These are phyloP conservation scores for Xylaria hypoxylon DNA, from an alignment of 2,329 filamentous ascomycete species.

Conservation along the genomic window DNA sequence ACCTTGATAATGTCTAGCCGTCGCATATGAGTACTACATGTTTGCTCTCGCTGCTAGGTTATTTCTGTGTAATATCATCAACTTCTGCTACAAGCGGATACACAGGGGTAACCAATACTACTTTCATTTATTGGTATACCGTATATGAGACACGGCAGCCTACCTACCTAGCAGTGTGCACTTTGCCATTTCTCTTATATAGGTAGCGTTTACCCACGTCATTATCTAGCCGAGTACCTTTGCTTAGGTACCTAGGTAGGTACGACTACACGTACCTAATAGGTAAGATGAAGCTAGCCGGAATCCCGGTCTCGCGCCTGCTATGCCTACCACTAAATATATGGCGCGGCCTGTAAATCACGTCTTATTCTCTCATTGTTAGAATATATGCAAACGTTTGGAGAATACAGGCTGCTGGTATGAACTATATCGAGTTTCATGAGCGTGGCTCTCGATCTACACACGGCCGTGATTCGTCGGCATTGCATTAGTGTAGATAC, in stretches of 20 bases:
- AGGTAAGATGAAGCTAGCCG: too few species aligned
- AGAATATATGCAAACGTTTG: background rate
- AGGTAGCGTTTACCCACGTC: background rate
- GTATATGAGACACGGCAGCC: background rate
- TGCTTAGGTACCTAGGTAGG: too few species aligned
- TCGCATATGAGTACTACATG: background rate
- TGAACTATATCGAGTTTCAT: too few species aligned
- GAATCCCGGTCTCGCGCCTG: too few species aligned
- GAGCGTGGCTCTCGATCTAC: too few species aligned
- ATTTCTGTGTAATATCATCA: background rate
- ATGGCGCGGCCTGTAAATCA: too few species aligned
- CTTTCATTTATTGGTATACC: background rate
- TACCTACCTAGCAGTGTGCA: too few species aligned
- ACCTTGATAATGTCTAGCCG: background rate
- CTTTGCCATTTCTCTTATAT: background rate
- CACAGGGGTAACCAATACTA: background rate
- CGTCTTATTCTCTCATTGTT: too few species aligned
- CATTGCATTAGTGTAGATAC: conserved; percentile 18
- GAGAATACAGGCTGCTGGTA: background rate
- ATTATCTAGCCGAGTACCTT: background rate
- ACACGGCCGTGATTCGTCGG: conserved; percentile 1
- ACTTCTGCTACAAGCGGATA: conserved; percentile 5
- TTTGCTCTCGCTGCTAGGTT: background rate
- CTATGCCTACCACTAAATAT: too few species aligned
- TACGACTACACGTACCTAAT: too few species aligned